Evolutionary conservation across 441 rosid genomes (phyloP), one percentile per base, ranked within the genome.

Genomic region (Euphorbia celastroides): DNA sequence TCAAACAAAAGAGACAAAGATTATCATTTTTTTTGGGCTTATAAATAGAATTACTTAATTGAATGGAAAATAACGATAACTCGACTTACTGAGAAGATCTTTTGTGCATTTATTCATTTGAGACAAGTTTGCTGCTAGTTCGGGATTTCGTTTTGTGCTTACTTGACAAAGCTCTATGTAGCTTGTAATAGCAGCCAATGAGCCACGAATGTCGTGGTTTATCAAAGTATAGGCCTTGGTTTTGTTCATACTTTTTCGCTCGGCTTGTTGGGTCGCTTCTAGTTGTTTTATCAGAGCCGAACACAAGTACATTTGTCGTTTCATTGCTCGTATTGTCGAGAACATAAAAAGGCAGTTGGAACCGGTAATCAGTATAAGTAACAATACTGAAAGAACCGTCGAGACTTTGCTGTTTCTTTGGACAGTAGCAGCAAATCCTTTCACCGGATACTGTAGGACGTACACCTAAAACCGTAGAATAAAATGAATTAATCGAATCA

Each of bases 161-260:
- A 69, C 77, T 25, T 76, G 72, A 64, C 80, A 80, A 41, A 79
- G 34, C 26, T 80, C 77, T 38, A 84, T 69, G 34, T 77, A 73
- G 26, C 78, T 80, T 6, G 68, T 73, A 23, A 84, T 71, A 14
- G 75, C 80, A 1, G 81, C 77, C 42, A 84, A 66, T 19, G 79
- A 70, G 17, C 70, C 73, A 0, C 86, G 80, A 6, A 84, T 72
- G 12, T 86, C 88, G 27, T 86, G 92, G 69, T 75, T 84, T 7
- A 87, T 82, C 30, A 73, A 78, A 16, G 78, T 78, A 16, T 75
- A 79, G 23, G 86, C 81, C 31, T 65, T 75, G 42, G 79, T 84
- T 71, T 83, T 86, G 79, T 78, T 80, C 92, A 80, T 81, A 65
- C 89, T 82, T 75, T 84, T 86, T 46, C 83, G 79, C 77, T 86